These are phyloP conservation scores for Endotrypanum monterogeii DNA, from an alignment of 208 protist species.

Conservation along the genomic window DNA sequence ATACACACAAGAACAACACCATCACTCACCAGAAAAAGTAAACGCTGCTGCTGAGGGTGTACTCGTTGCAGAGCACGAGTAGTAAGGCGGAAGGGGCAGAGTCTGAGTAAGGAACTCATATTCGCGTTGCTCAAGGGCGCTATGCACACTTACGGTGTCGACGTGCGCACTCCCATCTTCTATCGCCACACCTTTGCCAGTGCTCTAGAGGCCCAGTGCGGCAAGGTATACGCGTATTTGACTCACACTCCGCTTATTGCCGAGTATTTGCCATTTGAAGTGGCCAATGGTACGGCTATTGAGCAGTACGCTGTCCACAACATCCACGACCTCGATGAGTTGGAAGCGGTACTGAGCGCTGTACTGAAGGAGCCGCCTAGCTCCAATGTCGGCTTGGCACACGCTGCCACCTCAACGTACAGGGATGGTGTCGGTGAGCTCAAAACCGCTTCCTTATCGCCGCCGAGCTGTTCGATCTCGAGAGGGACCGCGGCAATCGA, in stretches of 20 bases:
- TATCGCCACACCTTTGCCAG: constrained; percentile 52
- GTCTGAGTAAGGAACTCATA: not conserved
- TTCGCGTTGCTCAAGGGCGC: not conserved
- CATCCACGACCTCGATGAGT: constrained; percentile 37
- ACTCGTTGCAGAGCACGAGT: not conserved
- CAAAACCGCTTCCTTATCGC: not conserved
- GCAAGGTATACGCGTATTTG: constrained; percentile 40
- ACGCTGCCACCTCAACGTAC: not conserved
- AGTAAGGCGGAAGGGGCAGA: not conserved
- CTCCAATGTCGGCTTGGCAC: not conserved
- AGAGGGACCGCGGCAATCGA: not conserved
- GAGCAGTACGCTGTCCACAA: constrained; percentile 30
- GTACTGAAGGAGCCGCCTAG: constrained; percentile 10
- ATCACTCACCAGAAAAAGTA: not conserved
- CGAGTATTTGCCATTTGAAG: constrained; percentile 28
- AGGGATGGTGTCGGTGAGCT: not conserved
- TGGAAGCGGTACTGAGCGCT: constrained; percentile 30
- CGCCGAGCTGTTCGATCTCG: not conserved
- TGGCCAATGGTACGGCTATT: constrained; percentile 33
- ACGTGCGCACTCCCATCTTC: constrained; percentile 50
- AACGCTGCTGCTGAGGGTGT: not conserved
- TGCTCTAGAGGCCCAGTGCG: constrained; percentile 39
- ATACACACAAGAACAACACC: too few species aligned
- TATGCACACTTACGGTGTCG: constrained; percentile 21
- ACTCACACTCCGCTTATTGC: constrained; percentile 50